Evolutionary conservation across 257 asterid genomes (phyloP).

Genomic region (Solanum tarijense): DNA sequence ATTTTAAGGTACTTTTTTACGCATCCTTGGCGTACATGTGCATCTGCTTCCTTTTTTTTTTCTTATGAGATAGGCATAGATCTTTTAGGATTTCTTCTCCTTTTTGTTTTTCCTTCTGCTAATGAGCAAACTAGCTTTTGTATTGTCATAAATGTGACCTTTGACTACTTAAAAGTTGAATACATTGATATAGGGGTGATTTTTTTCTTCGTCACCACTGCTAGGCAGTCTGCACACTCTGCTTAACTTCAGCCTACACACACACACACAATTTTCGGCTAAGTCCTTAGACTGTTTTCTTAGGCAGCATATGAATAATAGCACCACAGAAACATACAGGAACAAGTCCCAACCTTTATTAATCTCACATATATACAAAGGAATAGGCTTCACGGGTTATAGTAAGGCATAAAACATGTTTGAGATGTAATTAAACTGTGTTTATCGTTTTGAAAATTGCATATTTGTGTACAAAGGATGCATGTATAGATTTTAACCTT

Average conservation of each 20-base stretch:
- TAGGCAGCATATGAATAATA: neutral
- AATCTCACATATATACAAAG: neutral
- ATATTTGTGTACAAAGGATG: neutral
- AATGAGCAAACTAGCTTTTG: neutral
- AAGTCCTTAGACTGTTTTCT: neutral
- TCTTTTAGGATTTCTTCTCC: neutral
- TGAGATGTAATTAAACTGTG: neutral
- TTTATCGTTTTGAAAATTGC: neutral
- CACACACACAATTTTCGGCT: neutral
- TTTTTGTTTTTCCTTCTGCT: neutral
- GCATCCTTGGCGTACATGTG: neutral
- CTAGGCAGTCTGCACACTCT: neutral
- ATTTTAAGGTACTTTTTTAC: constrained; percentile 62
- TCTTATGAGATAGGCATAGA: neutral
- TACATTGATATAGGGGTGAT: neutral
- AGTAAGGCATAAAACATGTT: neutral
- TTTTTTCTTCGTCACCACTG: neutral
- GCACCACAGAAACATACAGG: neutral
- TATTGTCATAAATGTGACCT: neutral
- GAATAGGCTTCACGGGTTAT: neutral
- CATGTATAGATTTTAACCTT: neutral
- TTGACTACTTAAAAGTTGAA: neutral
- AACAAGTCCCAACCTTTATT: neutral
- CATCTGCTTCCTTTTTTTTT: neutral
- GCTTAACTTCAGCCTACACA: neutral